Conservation (phyloP, 371 early-diverging fungal genomes). For the Lichtheimia ramosa region DNA sequence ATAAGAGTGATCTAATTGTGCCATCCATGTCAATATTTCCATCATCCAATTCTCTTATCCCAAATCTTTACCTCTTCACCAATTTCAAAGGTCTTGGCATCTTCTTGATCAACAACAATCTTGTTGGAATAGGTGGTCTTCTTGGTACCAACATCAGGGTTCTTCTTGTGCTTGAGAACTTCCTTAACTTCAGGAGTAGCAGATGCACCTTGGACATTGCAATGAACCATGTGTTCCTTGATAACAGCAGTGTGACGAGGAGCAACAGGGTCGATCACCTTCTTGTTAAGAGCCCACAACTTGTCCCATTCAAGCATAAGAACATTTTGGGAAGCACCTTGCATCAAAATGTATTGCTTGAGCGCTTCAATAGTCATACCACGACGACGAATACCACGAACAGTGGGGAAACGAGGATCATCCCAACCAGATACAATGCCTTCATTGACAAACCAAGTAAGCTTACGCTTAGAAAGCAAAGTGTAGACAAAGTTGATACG, state of each 20-base stretch:
- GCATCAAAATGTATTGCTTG: slow-evolving; percentile 97
- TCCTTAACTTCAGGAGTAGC: slow-evolving; percentile 63
- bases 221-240: slow-evolving; percentile 65
- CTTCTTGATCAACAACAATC: slow-evolving; percentile 89
- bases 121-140: slow-evolving; percentile 75
- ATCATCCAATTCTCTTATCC: slow-evolving; percentile 25
- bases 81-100: slow-evolving; percentile 79
- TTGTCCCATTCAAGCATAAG: slow-evolving; percentile 99
- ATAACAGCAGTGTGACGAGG: slow-evolving; percentile 91
- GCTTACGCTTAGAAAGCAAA: slow-evolving; percentile 98
- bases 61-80: slow-evolving; percentile 74
- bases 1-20: slow-evolving; percentile 83
- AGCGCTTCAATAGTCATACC: slow-evolving; percentile 99
- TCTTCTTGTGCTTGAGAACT: slow-evolving; percentile 94
- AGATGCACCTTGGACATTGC: slow-evolving; percentile 64
- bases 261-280: slow-evolving; percentile 95
- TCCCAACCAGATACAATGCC: slow-evolving; percentile 97
- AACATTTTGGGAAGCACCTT: slow-evolving; percentile 98
- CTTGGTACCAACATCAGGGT: slow-evolving; percentile 91
- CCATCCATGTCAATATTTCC: slow-evolving; percentile 8
- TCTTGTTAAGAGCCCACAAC: slow-evolving; percentile 99
- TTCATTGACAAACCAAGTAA: slow-evolving; percentile 96
- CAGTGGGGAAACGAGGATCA: slow-evolving; percentile 99
- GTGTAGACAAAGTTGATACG: slow-evolving; percentile 99
- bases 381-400: slow-evolving; percentile 95